These are phyloP conservation scores for Brassica incana DNA, from an alignment of 345 rosid genomes.

Conservation along the genomic window DNA sequence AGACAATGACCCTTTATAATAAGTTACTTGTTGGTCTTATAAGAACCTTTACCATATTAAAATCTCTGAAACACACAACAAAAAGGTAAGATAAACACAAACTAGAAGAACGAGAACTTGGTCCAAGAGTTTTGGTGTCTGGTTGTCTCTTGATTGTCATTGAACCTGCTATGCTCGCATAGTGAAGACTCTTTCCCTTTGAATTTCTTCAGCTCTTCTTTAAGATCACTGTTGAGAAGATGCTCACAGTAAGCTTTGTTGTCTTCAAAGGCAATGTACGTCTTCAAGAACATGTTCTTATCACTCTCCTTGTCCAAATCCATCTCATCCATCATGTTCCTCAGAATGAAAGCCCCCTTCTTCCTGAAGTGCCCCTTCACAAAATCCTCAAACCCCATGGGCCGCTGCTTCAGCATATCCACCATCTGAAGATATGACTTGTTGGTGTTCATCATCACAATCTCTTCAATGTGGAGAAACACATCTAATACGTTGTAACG, in stretches of 20 bases:
- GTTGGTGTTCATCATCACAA: slow-evolving; percentile 29
- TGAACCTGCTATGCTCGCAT: not conserved
- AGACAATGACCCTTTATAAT: not conserved
- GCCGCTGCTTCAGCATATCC: slow-evolving; percentile 27
- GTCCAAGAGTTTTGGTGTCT: not conserved
- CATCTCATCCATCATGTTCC: slow-evolving; percentile 19
- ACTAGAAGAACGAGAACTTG: not conserved
- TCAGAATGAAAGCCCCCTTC: slow-evolving; percentile 28
- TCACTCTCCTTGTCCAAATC: slow-evolving; percentile 29
- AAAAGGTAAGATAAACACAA: not conserved
- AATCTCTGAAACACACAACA: not conserved
- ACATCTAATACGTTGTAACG: slow-evolving; percentile 26
- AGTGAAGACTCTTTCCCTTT: slow-evolving; percentile 19
- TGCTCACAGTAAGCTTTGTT: slow-evolving; percentile 28
- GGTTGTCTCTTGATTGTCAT: not conserved
- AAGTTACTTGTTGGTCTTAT: not conserved
- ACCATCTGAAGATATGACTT: slow-evolving; percentile 30
- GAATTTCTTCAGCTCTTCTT: slow-evolving; percentile 18
- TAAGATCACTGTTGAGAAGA: slow-evolving; percentile 28
- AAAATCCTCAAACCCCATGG: slow-evolving; percentile 27
- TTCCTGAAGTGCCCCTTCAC: slow-evolving; percentile 30
- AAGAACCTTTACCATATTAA: not conserved
- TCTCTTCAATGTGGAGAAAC: slow-evolving; percentile 33
- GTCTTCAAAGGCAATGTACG: slow-evolving; percentile 30
- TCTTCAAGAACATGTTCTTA: slow-evolving; percentile 29